Evolutionary conservation across 2,329 filamentous ascomycete species (phyloP), one percentile per base, ranked within the genome.

Genomic region (Arthrinium phaeospermum): DNA sequence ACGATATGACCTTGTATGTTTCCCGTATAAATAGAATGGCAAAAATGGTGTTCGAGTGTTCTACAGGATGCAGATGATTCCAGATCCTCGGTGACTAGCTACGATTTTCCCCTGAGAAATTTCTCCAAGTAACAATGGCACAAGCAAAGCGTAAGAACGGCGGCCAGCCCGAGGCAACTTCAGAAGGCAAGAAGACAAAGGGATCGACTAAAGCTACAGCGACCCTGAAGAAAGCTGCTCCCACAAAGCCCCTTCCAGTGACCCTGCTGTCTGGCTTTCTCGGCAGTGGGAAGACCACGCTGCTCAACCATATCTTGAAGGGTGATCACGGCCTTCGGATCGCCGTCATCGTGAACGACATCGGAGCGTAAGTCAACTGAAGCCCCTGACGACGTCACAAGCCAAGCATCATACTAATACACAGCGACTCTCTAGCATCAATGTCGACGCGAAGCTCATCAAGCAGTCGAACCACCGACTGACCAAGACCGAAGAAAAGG

Each of bases 301-400:
- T 94, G 0, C 85, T 94, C 0, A 88, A 92, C 73, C 89, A 93
- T 73, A 92, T 94, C 69, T 86, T 94, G 6, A 88, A 88, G 47
- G 90, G 89, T 0, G 86, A 92, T 4, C 92, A 94, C 80, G 90
- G 91, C 0, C 84, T 93, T 12, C 86, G 88, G 1, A 92, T 94
- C 72, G 92, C 91, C 0, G 89, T 94, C 19, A 91, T 94, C 30
- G 91, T 94, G 49, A 94, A 94, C 75, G 92, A 94, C 73, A 93
- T 94, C 82, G 89, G 89, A 73, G 85, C 86, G 86, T 88, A 69
- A 75, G 85, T 81, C 14, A 22, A 3, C 34, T 27, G 2, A 19
- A 12, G 10, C 14, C 47, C 41, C 30, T 41, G 8, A 8, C 6
- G 1, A 1, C 24, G 13, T 51, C 45, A 16, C 30, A 51, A 19